These are phyloP conservation scores for Claviceps lovelessii DNA, from an alignment of 2,329 filamentous ascomycete genomes.

Conservation along the genomic window DNA sequence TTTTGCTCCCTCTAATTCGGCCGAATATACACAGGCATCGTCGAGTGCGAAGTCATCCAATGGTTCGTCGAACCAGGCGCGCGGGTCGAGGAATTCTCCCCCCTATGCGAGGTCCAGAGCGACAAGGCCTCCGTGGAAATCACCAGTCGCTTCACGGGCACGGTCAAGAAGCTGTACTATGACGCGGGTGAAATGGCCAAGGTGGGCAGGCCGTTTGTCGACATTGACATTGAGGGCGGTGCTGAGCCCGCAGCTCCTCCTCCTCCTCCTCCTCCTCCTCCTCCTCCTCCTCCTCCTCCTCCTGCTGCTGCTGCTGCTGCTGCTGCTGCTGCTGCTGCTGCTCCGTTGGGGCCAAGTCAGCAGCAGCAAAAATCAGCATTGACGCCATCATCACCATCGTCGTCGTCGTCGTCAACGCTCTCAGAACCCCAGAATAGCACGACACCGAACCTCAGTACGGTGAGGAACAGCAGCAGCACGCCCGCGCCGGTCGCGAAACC, in stretches of 20 bases:
- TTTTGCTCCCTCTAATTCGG: too few species aligned
- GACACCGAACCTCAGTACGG: too few species aligned
- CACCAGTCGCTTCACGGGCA: slow-evolving; percentile 84
- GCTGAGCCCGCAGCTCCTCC: slow-evolving; percentile 31
- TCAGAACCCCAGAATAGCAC: neutral
- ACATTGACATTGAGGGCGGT: slow-evolving; percentile 81
- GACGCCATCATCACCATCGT: slow-evolving; percentile 11
- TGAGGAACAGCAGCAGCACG: neutral
- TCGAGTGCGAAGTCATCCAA: slow-evolving; percentile 97
- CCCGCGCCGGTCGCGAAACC: slow-evolving; percentile 12
- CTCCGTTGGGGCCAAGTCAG: too few species aligned
- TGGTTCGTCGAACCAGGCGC: slow-evolving; percentile 98
- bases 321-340: too few species aligned
- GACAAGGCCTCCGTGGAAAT: slow-evolving; percentile 90
- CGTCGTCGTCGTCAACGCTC: slow-evolving; percentile 7
- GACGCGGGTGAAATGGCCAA: slow-evolving; percentile 92
- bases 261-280: neutral
- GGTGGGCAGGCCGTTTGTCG: slow-evolving; percentile 85
- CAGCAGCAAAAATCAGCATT: slow-evolving; percentile 1
- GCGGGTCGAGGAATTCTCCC: slow-evolving; percentile 93
- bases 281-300: too few species aligned
- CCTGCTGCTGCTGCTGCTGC: too few species aligned
- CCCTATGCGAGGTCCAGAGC: slow-evolving; percentile 93
- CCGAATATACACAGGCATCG: slow-evolving; percentile 52
- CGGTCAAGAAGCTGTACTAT: slow-evolving; percentile 93